These are phyloP conservation scores for Populus tomentosa DNA, from an alignment of 441 rosid genomes.

Conservation along the genomic window DNA sequence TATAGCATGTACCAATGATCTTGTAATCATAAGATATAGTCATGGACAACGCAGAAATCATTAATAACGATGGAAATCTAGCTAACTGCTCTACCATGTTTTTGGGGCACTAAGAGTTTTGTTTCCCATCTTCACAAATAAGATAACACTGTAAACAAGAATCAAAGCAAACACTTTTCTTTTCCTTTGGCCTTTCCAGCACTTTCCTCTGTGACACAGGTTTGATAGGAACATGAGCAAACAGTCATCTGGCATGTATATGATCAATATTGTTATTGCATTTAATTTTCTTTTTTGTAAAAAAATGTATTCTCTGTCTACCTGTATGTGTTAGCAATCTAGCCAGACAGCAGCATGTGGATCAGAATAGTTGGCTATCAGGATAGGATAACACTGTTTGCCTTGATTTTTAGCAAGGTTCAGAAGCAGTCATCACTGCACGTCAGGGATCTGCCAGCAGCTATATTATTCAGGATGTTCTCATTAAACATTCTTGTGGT, in stretches of 20 bases:
- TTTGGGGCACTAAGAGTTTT: neutral
- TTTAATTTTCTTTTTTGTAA: neutral
- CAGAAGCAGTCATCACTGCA: neutral
- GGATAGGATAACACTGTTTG: neutral
- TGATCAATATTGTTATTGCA: neutral
- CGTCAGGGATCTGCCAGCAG: neutral
- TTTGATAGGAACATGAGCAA: neutral
- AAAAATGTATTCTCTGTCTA: neutral
- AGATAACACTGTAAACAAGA: too few species aligned
- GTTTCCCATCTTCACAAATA: neutral
- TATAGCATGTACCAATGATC: too few species aligned
- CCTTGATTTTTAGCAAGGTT: neutral
- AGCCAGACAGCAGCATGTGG: neutral
- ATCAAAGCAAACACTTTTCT: too few species aligned
- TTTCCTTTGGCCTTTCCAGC: neutral
- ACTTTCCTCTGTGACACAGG: neutral
- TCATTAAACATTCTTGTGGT: constrained; percentile 62
- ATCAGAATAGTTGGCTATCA: neutral
- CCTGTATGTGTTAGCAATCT: neutral
- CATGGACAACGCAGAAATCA: too few species aligned
- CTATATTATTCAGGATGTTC: constrained; percentile 26
- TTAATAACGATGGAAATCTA: too few species aligned
- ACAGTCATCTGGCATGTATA: neutral
- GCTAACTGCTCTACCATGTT: too few species aligned
- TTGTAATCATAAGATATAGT: too few species aligned